Conservation (phyloP, 768 basidiomycete genomes). For the Galerina sulciceps region DNA sequence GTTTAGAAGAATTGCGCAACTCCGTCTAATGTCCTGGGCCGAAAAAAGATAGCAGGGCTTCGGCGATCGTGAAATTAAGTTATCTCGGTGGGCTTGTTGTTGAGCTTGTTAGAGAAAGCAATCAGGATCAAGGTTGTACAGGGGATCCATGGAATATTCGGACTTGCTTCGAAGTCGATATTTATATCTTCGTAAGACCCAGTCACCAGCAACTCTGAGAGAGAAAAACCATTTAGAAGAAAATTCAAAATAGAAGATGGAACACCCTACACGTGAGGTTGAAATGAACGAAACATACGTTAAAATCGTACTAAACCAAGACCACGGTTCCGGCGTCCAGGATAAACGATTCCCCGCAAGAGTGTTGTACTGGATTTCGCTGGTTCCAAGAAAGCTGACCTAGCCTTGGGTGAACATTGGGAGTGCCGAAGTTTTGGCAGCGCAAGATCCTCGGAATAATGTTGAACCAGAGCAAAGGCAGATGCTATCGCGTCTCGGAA, state of each 20-base stretch:
- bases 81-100: background rate
- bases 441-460: background rate
- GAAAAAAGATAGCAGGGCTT: background rate
- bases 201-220: constrained; percentile 1
- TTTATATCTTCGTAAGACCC: constrained; percentile 6
- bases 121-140: constrained; percentile 3
- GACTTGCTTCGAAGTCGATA: constrained; percentile 2
- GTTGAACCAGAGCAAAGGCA: background rate
- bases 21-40: background rate
- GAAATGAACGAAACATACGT: too few species aligned
- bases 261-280: background rate
- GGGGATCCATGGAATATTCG: background rate
- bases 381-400: too few species aligned
- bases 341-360: too few species aligned
- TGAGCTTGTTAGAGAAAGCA: background rate
- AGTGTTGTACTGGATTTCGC: too few species aligned
- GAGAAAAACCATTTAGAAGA: constrained; percentile 2
- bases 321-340: too few species aligned
- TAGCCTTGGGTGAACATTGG: too few species aligned
- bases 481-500: background rate
- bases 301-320: too few species aligned
- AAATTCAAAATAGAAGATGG: background rate
- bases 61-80: constrained; percentile 1
- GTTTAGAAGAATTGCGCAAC: background rate
- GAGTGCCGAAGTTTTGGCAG: too few species aligned